Base-by-base conservation (phyloP, 768 basidiomycete species). In the Cystofilobasidium bisporidii region DNA sequence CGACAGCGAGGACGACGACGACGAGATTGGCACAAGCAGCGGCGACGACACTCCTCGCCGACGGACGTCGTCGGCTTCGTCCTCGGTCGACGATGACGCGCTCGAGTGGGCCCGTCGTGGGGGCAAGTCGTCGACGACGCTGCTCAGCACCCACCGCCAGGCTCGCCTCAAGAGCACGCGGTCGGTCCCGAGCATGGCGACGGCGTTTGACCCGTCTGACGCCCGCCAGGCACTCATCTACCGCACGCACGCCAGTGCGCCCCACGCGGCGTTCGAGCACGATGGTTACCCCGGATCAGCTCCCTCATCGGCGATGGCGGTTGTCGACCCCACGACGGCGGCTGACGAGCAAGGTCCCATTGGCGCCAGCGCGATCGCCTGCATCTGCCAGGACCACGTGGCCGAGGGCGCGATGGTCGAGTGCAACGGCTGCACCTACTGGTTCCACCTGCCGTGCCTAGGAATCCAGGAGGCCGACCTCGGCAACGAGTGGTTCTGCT, bases 401-500 rank as follows among this genome's bases (percentile, higher is more conserved):
- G 61, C 60, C 11, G 66, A 67, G 28, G 66, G 40, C 26, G 66
- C 59, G 5, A 62, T 67, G 48, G 66, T 67, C 50, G 61, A 67
- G 41, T 67, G 66, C n/a, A 48, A 67, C 14, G 38, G 40, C 41
- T 67, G 66, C 32, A 14, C 40, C 32, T 53, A 32, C 28, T 67
- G 66, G 66, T 59, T 61, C 28, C 66, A 67, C n/a, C 50, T 62
- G 26, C 26, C 47, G 30, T 67, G 53, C 50, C 47, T 67, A 40
- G 60, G 48, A 26, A 40, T 67, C 50, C 22, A 41, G 28, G 65
- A 61, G n/a, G 60, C 48, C n/a, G 66, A 67, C 55, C 48, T 67
- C 30, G 66, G 55, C 26, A 50, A 32, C 53, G 60, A 61, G 32
- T 67, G 66, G 66, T 61, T 61, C 60, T 67, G 66, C 43, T 67